phyloP scores from a whole-genome alignment of 2,329 filamentous ascomycete species.

The Talaromyces piceae region DNA sequence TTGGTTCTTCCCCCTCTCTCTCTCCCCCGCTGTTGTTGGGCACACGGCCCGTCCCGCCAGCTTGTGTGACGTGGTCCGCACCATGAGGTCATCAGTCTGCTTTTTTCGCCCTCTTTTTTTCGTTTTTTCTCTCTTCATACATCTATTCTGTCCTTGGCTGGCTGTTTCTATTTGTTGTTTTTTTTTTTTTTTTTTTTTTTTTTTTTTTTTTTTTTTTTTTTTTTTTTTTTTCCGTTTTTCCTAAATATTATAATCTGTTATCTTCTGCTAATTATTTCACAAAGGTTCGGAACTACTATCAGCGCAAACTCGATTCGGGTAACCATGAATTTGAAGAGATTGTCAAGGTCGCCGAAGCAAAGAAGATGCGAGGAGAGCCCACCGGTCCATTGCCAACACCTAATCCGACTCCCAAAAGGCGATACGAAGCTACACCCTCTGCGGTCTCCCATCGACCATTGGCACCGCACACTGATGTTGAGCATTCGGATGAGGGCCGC shows the following conservation, averaged over 20 bases:
- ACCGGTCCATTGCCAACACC: conserved; percentile 37
- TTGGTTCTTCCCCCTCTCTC: not conserved
- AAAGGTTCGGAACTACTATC: conserved; percentile 45
- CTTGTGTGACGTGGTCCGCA: conserved; percentile 10
- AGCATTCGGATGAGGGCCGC: conserved; percentile 23
- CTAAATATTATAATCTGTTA: too few relatives aligned
- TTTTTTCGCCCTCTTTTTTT: not conserved
- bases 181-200: not conserved
- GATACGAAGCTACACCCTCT: conserved; percentile 41
- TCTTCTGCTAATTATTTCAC: conserved; percentile 9
- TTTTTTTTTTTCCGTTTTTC: not conserved
- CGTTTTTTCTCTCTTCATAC: not conserved
- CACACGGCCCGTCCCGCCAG: conserved; percentile 6
- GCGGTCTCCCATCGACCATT: conserved; percentile 34
- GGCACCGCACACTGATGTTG: conserved; percentile 35
- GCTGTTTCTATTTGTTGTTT: not conserved
- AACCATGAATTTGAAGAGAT: conserved; percentile 39
- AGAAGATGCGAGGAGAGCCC: conserved; percentile 38
- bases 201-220: not conserved
- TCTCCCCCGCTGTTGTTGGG: not conserved
- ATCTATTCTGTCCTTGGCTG: not conserved
- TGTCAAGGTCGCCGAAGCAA: conserved; percentile 36
- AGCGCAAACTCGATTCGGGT: conserved; percentile 37
- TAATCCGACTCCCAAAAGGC: conserved; percentile 39
- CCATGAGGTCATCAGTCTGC: conserved; percentile 9